Evolutionary conservation across 768 basidiomycete genomes (phyloP).

Genomic region (Xerocomus spinulosus): DNA sequence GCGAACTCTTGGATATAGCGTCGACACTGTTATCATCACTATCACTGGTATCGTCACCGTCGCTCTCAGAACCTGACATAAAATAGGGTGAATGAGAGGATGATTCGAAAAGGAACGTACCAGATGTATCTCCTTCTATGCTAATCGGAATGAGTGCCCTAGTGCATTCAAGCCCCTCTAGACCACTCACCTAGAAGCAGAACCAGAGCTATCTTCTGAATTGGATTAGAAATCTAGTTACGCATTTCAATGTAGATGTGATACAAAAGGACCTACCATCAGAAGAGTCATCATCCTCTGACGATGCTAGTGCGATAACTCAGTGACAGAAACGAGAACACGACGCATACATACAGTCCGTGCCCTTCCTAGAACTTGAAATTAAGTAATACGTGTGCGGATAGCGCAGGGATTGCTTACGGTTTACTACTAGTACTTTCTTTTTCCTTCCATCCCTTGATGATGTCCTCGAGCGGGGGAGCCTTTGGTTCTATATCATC

Average conservation of each 20-base stretch:
- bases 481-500: constrained; percentile 46
- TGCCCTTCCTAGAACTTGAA: constrained; percentile 11
- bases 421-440: constrained; percentile 23
- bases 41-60: constrained; percentile 10
- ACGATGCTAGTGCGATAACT: constrained; percentile 14
- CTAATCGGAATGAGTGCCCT: constrained; percentile 11
- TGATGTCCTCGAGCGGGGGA: constrained; percentile 58
- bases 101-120: constrained; percentile 12
- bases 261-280: constrained; percentile 16
- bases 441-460: constrained; percentile 62
- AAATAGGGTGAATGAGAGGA: background rate
- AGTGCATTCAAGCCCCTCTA: constrained; percentile 3
- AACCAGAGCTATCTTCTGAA: constrained; percentile 22
- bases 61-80: constrained; percentile 14
- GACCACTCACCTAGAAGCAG: constrained; percentile 23
- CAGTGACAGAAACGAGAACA: constrained; percentile 2
- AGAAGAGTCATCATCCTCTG: constrained; percentile 25
- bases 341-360: constrained; percentile 22
- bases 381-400: constrained; percentile 3
- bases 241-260: background rate
- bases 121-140: constrained; percentile 15
- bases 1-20: background rate
- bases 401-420: constrained; percentile 20
- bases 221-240: constrained; percentile 18
- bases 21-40: constrained; percentile 7